Conservation (phyloP, 768 basidiomycete genomes). For the Leccinum variicolor region DNA sequence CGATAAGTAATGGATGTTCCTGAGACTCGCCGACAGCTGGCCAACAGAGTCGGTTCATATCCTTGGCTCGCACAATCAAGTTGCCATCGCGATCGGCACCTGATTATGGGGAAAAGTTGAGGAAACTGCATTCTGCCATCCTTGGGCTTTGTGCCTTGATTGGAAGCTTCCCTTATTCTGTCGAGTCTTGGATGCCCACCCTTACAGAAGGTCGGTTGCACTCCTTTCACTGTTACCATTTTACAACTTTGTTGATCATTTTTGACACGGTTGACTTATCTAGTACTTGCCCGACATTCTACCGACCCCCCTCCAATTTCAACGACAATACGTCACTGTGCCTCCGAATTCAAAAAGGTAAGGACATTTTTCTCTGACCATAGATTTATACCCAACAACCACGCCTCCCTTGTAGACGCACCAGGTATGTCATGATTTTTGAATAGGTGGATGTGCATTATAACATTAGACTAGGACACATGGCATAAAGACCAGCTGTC, state of each 20-base stretch:
- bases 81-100: conserved; percentile 71
- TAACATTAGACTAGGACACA: conserved; percentile 58
- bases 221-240: neutral
- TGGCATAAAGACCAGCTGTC: conserved; percentile 87
- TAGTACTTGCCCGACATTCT: conserved; percentile 73
- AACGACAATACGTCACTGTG: conserved; percentile 82
- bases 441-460: conserved; percentile 2
- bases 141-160: conserved; percentile 92
- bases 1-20: neutral
- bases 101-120: conserved; percentile 67
- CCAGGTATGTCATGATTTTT: conserved; percentile 40
- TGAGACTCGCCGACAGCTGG: conserved; percentile 5
- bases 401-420: conserved; percentile 45
- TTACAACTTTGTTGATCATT: neutral
- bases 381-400: conserved; percentile 1
- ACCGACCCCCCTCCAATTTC: conserved; percentile 89
- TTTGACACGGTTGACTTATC: conserved; percentile 2
- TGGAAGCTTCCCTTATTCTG: conserved; percentile 93
- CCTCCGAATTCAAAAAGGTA: conserved; percentile 84
- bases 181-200: conserved; percentile 89
- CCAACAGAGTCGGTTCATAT: conserved; percentile 73
- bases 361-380: conserved; percentile 16
- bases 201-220: conserved; percentile 62
- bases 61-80: conserved; percentile 53
- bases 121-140: conserved; percentile 82